Evolutionary conservation across 2,329 filamentous ascomycete genomes (phyloP).

Genomic region (Fusarium sp.): DNA sequence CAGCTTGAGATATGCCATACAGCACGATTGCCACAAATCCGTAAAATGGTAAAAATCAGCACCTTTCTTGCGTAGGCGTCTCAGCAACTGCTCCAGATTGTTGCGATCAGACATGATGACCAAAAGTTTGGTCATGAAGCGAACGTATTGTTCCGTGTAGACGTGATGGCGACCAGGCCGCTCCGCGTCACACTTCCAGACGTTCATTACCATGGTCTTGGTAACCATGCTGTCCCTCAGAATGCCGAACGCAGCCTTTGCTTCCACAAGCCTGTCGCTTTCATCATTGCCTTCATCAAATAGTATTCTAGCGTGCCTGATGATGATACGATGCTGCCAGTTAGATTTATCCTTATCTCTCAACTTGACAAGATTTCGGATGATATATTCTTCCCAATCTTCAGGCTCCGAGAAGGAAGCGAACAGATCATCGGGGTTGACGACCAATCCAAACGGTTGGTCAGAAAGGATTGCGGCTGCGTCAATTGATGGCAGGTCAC

Average conservation of each 20-base stretch:
- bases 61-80: constrained; percentile 81
- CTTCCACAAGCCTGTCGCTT: constrained; percentile 66
- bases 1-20: constrained; percentile 62
- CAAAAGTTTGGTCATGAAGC: constrained; percentile 80
- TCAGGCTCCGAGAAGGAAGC: constrained; percentile 57
- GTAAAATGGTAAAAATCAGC: constrained; percentile 75
- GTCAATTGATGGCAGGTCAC: constrained; percentile 58
- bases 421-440: constrained; percentile 49
- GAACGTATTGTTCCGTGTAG: constrained; percentile 86
- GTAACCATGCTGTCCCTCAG: constrained; percentile 80
- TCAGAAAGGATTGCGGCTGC: constrained; percentile 63
- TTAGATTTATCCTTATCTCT: constrained; percentile 86
- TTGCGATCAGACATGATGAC: constrained; percentile 77
- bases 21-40: constrained; percentile 67
- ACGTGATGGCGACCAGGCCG: constrained; percentile 86
- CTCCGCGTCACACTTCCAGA: constrained; percentile 94
- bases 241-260: constrained; percentile 81
- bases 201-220: constrained; percentile 93
- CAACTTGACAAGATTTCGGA: constrained; percentile 60
- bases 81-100: constrained; percentile 80
- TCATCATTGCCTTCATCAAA: constrained; percentile 55
- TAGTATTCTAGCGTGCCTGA: constrained; percentile 70
- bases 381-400: constrained; percentile 66
- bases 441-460: constrained; percentile 60
- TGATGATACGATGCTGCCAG: constrained; percentile 93